Evolutionary conservation across 1,139 yeast genomes (phyloP).

Genomic region (Protomyces gravidus): DNA sequence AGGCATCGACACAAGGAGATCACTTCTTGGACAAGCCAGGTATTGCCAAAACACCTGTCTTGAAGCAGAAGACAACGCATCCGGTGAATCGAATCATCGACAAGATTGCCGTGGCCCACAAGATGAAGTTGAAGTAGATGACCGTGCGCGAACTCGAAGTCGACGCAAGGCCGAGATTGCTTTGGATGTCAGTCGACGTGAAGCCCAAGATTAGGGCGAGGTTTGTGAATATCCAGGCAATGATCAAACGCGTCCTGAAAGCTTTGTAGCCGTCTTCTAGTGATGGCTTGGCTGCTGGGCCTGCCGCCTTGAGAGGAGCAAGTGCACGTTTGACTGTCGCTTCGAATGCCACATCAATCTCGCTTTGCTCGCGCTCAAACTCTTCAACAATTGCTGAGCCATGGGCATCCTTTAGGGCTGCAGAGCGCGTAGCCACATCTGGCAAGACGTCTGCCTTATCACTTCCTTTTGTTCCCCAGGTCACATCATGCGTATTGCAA

Average conservation of each 20-base stretch:
- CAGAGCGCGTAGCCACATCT: conserved; percentile 49
- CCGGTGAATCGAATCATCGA: conserved; percentile 72
- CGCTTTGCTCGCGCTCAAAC: conserved; percentile 66
- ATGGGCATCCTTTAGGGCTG: conserved; percentile 49
- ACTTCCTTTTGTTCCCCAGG: conserved; percentile 90
- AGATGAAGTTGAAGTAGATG: conserved; percentile 63
- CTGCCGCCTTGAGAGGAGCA: conserved; percentile 44
- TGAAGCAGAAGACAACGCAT: conserved; percentile 55
- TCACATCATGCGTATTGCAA: conserved; percentile 78
- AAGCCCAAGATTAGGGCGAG: conserved; percentile 68
- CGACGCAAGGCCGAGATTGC: conserved; percentile 6
- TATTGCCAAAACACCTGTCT: conserved; percentile 28
- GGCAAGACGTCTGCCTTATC: conserved; percentile 60
- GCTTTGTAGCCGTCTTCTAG: conserved; percentile 60
- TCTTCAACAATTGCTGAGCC: conserved; percentile 71
- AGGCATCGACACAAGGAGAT: no score
- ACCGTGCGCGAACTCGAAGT: conserved; percentile 42
- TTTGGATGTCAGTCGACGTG: conserved; percentile 35
- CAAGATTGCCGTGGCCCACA: conserved; percentile 78
- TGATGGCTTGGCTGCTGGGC: conserved; percentile 41
- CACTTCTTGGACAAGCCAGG: conserved; percentile 19
- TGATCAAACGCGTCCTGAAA: conserved; percentile 75
- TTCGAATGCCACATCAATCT: conserved; percentile 49
- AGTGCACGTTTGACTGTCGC: conserved; percentile 41
- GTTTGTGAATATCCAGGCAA: conserved; percentile 74